A percentile compares a stretch with the other conserved stretches of the same genome.
These are phyloP conservation scores for Trametes punicea DNA, from an alignment of 768 basidiomycete species.

Conservation along the genomic window DNA sequence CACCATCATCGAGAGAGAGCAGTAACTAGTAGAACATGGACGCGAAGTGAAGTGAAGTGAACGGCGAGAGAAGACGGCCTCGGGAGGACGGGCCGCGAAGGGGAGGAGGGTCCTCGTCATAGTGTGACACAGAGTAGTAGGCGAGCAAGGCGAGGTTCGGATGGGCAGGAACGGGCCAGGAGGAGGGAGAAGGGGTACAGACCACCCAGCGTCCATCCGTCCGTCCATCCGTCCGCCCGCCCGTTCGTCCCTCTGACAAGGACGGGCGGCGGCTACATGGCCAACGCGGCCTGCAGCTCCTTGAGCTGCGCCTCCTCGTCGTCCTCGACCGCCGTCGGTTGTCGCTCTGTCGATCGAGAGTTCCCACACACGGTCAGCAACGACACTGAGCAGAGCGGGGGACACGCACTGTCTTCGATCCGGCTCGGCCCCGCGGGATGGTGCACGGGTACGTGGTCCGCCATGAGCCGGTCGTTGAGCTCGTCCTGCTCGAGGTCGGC, in stretches of 20 bases:
- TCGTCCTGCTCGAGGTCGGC: slow-evolving; percentile 86
- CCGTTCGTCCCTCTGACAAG: background rate
- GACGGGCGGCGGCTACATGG: slow-evolving; percentile 50
- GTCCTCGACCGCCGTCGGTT: slow-evolving; percentile 71
- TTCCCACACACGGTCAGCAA: too few relatives aligned
- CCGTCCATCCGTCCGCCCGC: background rate
- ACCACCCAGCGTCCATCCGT: background rate
- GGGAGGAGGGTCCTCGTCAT: slow-evolving; percentile 13
- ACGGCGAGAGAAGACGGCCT: too few relatives aligned
- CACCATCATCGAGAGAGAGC: background rate
- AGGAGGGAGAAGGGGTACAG: background rate
- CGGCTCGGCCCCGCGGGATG: slow-evolving; percentile 60
- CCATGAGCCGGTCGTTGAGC: slow-evolving; percentile 79
- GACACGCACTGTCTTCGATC: slow-evolving; percentile 47
- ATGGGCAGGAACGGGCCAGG: background rate
- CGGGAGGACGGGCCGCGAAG: background rate
- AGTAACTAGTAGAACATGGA: slow-evolving; percentile 28
- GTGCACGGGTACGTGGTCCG: slow-evolving; percentile 88
- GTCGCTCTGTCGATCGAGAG: slow-evolving; percentile 29
- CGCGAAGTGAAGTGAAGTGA: background rate
- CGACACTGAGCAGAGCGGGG: background rate
- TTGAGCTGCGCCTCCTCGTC: slow-evolving; percentile 90
- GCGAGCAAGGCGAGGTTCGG: background rate
- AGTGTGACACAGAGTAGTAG: slow-evolving; percentile 25
- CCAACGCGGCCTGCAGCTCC: slow-evolving; percentile 83